Evolutionary conservation across 2,329 filamentous ascomycete genomes (phyloP).

Genomic region (Diplodia intermedia): DNA sequence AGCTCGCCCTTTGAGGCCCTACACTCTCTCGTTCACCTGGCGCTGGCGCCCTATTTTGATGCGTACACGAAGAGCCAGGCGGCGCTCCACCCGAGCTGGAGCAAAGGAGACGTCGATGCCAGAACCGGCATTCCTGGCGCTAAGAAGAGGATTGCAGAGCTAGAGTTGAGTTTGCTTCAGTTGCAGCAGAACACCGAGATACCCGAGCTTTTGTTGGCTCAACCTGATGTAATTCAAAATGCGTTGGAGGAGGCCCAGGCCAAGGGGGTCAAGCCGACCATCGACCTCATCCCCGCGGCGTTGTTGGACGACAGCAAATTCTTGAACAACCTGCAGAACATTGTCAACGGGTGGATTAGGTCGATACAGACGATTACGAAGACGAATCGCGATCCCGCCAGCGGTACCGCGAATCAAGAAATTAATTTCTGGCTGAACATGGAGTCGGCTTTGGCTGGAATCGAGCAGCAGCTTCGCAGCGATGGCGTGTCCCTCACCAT

Average conservation of each 20-base stretch:
- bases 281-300: slow-evolving; percentile 76
- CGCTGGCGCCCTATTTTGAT: slow-evolving; percentile 95
- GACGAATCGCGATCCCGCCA: slow-evolving; percentile 82
- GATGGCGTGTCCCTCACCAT: slow-evolving; percentile 90
- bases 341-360: slow-evolving; percentile 98
- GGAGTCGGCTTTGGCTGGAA: slow-evolving; percentile 90
- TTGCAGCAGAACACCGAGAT: slow-evolving; percentile 98
- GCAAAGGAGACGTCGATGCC: slow-evolving; percentile 82
- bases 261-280: slow-evolving; percentile 70
- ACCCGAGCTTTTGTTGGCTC: slow-evolving; percentile 83
- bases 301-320: slow-evolving; percentile 90
- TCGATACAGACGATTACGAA: slow-evolving; percentile 97
- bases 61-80: slow-evolving; percentile 78
- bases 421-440: slow-evolving; percentile 99
- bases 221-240: slow-evolving; percentile 86
- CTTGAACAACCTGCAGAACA: slow-evolving; percentile 90
- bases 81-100: slow-evolving; percentile 58
- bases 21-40: slow-evolving; percentile 89
- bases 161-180: slow-evolving; percentile 88
- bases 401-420: slow-evolving; percentile 87
- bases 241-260: slow-evolving; percentile 79
- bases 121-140: slow-evolving; percentile 97
- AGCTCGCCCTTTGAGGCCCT: slow-evolving; percentile 90
- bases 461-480: slow-evolving; percentile 85
- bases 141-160: slow-evolving; percentile 93